Evolutionary conservation across 1,284 basidiomycete species (phyloP).

Genomic region (Ustilago hordei): DNA sequence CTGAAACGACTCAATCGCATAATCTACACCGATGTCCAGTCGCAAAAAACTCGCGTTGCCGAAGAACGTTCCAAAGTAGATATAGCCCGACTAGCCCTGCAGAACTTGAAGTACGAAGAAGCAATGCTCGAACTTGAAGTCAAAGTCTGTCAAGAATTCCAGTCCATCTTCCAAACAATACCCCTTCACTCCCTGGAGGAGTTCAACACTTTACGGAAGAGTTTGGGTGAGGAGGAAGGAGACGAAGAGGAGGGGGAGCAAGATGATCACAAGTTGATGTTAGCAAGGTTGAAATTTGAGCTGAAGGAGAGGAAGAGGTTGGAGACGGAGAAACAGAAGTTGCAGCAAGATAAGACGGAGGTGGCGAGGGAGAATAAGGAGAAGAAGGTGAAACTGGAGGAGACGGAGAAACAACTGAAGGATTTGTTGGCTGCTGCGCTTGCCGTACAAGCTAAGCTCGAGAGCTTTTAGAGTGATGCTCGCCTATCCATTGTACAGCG

Average conservation of each 20-base stretch:
- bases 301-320: conserved; percentile 39
- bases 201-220: conserved; percentile 13
- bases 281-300: conserved; percentile 39
- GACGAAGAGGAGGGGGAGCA: conserved; percentile 6
- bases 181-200: conserved; percentile 33
- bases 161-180: conserved; percentile 51
- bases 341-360: conserved; percentile 36
- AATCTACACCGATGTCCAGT: conserved; percentile 30
- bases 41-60: conserved; percentile 28
- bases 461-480: conserved; percentile 21
- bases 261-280: conserved; percentile 43
- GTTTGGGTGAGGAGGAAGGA: conserved; percentile 1
- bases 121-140: conserved; percentile 49
- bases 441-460: conserved; percentile 28
- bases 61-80: conserved; percentile 44
- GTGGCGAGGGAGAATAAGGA: conserved; percentile 46
- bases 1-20: conserved; percentile 36
- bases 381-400: conserved; percentile 44
- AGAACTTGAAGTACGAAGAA: conserved; percentile 53
- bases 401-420: conserved; percentile 36
- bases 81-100: conserved; percentile 28
- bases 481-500: background rate
- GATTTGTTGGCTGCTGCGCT: conserved; percentile 24
- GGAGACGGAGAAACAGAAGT: conserved; percentile 32
- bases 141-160: conserved; percentile 43